Conservation (phyloP, 805 yeast species). For the Kodamaea nitidulidarum region DNA sequence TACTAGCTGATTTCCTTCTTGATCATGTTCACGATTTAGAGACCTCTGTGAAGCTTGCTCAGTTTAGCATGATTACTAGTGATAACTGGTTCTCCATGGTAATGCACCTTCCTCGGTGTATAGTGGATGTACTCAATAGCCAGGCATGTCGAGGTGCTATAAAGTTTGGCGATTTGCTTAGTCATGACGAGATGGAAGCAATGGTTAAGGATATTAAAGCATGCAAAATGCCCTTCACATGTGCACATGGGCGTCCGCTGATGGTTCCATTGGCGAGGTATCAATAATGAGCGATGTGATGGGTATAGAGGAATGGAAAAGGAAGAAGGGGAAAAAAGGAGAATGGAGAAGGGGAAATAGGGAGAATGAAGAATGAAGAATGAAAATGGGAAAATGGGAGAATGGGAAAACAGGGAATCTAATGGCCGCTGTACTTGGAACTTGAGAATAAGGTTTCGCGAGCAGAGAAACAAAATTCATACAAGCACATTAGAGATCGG, state of each 20-base stretch:
- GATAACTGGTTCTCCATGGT: constrained; percentile 20
- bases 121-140: constrained; percentile 50
- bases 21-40: constrained; percentile 45
- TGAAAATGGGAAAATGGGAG: too few relatives aligned
- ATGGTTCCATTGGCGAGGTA: constrained; percentile 27
- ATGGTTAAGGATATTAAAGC: constrained; percentile 39
- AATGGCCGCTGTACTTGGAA: too few relatives aligned
- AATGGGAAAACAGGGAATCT: too few relatives aligned
- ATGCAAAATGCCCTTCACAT: constrained; percentile 65
- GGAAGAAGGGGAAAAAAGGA: too few relatives aligned
- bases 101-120: constrained; percentile 44
- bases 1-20: constrained; percentile 36
- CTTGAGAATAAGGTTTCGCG: too few relatives aligned
- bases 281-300: too few relatives aligned
- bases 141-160: constrained; percentile 67
- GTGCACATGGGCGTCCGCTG: constrained; percentile 87
- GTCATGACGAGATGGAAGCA: constrained; percentile 37
- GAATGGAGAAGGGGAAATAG: too few relatives aligned
- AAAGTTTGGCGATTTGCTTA: constrained; percentile 63
- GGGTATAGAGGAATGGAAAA: too few relatives aligned
- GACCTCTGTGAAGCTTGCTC: constrained; percentile 21
- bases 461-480: too few relatives aligned
- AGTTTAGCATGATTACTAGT: neutral
- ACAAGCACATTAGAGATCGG: too few relatives aligned
- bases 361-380: too few relatives aligned